Evolutionary conservation across 75 land plant species (phyloP).

Genomic region (Selaginella tamariscina): DNA sequence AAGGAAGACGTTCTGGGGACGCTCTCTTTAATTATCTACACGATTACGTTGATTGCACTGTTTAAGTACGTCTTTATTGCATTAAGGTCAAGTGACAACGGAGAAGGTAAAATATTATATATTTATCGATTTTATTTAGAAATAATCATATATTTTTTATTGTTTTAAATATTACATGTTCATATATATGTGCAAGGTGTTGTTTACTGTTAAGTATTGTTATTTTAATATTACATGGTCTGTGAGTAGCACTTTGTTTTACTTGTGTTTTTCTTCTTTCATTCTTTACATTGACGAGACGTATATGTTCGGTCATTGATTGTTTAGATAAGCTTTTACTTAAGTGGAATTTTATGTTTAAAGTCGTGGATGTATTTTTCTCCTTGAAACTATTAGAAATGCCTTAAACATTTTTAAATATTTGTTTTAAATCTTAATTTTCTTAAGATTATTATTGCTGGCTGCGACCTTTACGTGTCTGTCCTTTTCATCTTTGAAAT

Average conservation of each 20-base stretch:
- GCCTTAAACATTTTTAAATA: no score
- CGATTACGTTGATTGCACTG: constrained; percentile 51
- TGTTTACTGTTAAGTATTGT: not conserved
- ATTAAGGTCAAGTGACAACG: constrained; percentile 56
- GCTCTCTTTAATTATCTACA: constrained; percentile 59
- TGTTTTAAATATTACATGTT: not conserved
- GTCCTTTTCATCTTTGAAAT: not conserved
- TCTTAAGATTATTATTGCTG: not conserved
- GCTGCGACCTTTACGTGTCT: not conserved
- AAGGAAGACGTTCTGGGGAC: constrained; percentile 53
- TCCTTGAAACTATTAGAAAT: no score
- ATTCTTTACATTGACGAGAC: no score
- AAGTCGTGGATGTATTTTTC: no score
- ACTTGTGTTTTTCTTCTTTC: no score
- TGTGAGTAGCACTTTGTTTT: no score
- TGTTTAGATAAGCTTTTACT: no score
- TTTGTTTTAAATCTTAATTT: not conserved
- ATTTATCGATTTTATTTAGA: not conserved
- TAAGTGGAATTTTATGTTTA: no score
- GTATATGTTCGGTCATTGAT: no score
- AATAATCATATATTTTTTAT: not conserved
- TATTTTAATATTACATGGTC: no score
- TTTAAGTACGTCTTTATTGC: constrained; percentile 61
- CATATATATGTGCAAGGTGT: not conserved
- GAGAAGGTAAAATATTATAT: no score